Conservation (phyloP, 352 stramenopile species). For the Globisporangium parvum region DNA sequence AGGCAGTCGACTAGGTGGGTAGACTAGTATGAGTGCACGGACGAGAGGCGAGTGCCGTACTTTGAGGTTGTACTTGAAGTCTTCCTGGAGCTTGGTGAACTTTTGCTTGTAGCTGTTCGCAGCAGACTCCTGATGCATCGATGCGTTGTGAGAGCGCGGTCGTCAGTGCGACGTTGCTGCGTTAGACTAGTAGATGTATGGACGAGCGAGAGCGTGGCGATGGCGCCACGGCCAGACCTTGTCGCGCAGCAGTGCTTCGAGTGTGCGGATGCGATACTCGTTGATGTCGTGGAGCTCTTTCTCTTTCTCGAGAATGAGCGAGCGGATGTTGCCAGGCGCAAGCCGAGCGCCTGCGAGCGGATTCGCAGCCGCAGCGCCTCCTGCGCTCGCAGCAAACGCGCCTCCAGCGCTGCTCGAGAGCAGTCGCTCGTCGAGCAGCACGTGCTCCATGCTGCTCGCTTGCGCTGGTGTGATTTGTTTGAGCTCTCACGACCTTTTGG, state of each 20-base stretch:
- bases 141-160: not conserved
- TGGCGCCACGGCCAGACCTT: slow-evolving; percentile 28
- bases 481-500: not conserved
- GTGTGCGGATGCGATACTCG: slow-evolving; percentile 82
- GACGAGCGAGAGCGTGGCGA: slow-evolving; percentile 3
- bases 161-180: not conserved
- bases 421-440: slow-evolving; percentile 11
- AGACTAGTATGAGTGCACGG: too few relatives aligned
- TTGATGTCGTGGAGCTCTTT: slow-evolving; percentile 92
- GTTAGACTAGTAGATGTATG: not conserved
- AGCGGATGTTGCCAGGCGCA: slow-evolving; percentile 65
- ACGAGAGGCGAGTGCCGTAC: not conserved
- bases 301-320: slow-evolving; percentile 88
- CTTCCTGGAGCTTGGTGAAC: slow-evolving; percentile 85
- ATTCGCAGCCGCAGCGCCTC: not conserved
- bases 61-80: slow-evolving; percentile 93
- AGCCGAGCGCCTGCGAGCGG: slow-evolving; percentile 17
- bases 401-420: slow-evolving; percentile 4
- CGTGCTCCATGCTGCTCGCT: slow-evolving; percentile 1
- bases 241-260: slow-evolving; percentile 73
- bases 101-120: slow-evolving; percentile 55
- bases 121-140: slow-evolving; percentile 25
- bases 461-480: not conserved
- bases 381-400: not conserved
- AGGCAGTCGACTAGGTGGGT: not conserved